Base-by-base conservation (phyloP, 768 basidiomycete species). In the Podaxis carcinomalis region DNA sequence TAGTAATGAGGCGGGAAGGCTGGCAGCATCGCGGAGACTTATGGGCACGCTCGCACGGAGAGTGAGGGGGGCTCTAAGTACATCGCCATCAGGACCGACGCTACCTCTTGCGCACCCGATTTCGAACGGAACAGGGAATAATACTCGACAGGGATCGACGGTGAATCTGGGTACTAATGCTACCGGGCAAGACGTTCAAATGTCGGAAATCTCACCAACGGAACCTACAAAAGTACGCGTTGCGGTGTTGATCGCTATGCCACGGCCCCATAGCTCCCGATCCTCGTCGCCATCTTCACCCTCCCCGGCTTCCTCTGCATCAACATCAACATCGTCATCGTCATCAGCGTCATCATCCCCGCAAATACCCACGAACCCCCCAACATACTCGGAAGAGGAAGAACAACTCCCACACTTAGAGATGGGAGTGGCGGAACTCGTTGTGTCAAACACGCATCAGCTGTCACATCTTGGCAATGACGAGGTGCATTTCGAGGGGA, bases 201-300 rank as follows among this genome's bases (percentile, higher is more conserved):
- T 56, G 46, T 21, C 56, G 9, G 51, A 63, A 28, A 42, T 50
- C 19, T 36, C 50, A 16, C 46, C 62, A 23, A 46, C n/a, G 16
- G 42, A 52, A 16, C 59, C 60, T 10, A 51, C 46, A 32, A 59
- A 67, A 47, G 68, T 81, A 25, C 72, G 70, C 37, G 71, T 81
- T 32, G 74, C 76, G 0, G 77, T 81, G 16, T 68, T 81, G 35
- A 76, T 81, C 42, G 78, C 80, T 4, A 79, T 81, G 80, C 80
- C 80, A 19, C 58, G 61, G 9, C 64, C 67, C 16, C 58, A 61
- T 13, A 32, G 39, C 39, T 14, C 63, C 19, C 42, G 19, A 19
- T n/a, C 14, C 2, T 44, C 42, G 3, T 19, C 42, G 19, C 42
- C 42, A 44, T 19, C 42, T 6, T 19, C 61, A 4, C 14, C 66